These are phyloP conservation scores for Dryadomyces quercivorus DNA, from an alignment of 2,329 filamentous ascomycete species.

Conservation along the genomic window DNA sequence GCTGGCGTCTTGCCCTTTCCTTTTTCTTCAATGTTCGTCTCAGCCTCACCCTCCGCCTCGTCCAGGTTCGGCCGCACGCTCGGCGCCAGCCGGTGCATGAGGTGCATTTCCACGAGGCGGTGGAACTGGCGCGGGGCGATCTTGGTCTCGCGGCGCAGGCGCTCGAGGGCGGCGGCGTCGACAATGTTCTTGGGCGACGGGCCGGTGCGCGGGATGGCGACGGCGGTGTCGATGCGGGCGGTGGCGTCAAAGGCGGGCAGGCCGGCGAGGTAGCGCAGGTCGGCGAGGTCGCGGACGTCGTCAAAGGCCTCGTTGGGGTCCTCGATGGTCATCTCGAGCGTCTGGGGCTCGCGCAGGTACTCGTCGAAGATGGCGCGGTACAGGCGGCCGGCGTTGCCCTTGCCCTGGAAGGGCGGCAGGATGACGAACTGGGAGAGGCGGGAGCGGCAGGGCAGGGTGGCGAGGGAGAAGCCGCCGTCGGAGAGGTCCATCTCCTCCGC, in stretches of 20 bases:
- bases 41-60: conserved; percentile 19
- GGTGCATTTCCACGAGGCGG: conserved; percentile 63
- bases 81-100: conserved; percentile 46
- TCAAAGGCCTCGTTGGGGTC: conserved; percentile 85
- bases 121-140: conserved; percentile 67
- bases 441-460: conserved; percentile 60
- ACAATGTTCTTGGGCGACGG: conserved; percentile 40
- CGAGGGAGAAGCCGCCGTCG: conserved; percentile 25
- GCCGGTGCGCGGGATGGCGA: conserved; percentile 36
- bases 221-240: conserved; percentile 40
- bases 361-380: conserved; percentile 69
- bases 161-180: conserved; percentile 41
- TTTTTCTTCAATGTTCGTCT: background rate
- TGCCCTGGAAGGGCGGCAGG: conserved; percentile 72
- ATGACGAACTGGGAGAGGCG: conserved; percentile 91
- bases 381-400: conserved; percentile 66
- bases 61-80: conserved; percentile 42
- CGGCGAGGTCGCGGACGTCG: conserved; percentile 63
- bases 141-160: conserved; percentile 50
- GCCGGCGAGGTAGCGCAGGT: conserved; percentile 51
- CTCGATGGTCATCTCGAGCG: conserved; percentile 81
- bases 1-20: conserved; percentile 11
- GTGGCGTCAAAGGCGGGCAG: conserved; percentile 41
- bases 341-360: conserved; percentile 54
- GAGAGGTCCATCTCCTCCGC: conserved; percentile 26